Conservation (phyloP, 2,329 filamentous ascomycete genomes). For the Annulohypoxylon truncatum region DNA sequence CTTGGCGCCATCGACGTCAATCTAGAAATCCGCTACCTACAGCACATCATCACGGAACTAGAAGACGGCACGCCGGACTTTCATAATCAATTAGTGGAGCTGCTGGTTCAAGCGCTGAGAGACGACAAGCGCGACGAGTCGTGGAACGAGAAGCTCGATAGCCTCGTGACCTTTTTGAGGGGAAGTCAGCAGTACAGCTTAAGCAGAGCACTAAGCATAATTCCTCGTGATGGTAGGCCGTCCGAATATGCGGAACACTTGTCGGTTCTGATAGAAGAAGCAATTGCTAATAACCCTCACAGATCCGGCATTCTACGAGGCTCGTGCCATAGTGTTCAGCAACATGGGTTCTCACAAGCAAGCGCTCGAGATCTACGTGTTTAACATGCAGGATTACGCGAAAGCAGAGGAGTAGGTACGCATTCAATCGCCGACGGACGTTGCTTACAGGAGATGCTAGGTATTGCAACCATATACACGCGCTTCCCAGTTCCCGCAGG, state of each 20-base stretch:
- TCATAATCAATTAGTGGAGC: constrained; percentile 83
- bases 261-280: background rate
- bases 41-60: constrained; percentile 90
- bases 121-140: constrained; percentile 57
- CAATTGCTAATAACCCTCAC: constrained; percentile 25
- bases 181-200: constrained; percentile 85
- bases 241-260: constrained; percentile 18
- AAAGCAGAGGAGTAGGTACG: constrained; percentile 89
- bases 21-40: constrained; percentile 84
- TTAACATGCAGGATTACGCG: constrained; percentile 84
- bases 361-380: constrained; percentile 97
- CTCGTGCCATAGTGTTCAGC: constrained; percentile 88
- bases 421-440: constrained; percentile 10
- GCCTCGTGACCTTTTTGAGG: constrained; percentile 79
- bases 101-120: constrained; percentile 64
- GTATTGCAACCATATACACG: constrained; percentile 89
- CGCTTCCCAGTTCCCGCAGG: constrained; percentile 39
- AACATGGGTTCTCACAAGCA: constrained; percentile 97
- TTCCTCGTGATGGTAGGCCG: constrained; percentile 80
- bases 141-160: constrained; percentile 70
- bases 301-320: constrained; percentile 90
- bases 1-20: constrained; percentile 74
- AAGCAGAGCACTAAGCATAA: constrained; percentile 77
- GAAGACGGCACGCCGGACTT: constrained; percentile 87
- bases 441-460: constrained; percentile 55